Conservation (phyloP, 1,139 yeast species). For the Arxiozyma bovina region DNA sequence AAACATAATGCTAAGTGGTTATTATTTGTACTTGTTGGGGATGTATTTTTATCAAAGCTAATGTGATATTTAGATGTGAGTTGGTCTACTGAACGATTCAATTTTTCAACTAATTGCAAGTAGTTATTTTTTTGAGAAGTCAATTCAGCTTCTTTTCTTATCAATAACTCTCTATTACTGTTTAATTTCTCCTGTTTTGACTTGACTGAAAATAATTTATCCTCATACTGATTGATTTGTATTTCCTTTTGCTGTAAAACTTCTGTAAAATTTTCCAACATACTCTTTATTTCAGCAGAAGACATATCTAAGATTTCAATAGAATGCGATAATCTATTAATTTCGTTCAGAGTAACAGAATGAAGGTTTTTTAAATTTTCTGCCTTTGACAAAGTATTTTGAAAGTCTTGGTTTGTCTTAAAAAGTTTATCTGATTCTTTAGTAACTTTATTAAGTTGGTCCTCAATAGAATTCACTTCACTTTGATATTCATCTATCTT, state of each 20-base stretch:
- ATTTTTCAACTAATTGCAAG: constrained; percentile 1
- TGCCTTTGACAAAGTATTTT: constrained; percentile 54
- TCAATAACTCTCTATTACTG: constrained; percentile 34
- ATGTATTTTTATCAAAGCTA: not conserved
- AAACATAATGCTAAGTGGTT: not conserved
- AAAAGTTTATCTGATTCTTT: constrained; percentile 56
- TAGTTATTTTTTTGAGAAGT: constrained; percentile 1
- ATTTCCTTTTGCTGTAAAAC: constrained; percentile 36
- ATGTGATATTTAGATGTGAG: not conserved
- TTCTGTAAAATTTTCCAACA: constrained; percentile 47
- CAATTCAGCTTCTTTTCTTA: constrained; percentile 47
- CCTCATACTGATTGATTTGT: constrained; percentile 24
- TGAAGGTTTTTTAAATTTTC: constrained; percentile 49
- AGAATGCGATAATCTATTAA: constrained; percentile 39
- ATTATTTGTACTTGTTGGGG: not conserved
- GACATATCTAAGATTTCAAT: constrained; percentile 41
- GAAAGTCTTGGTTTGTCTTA: constrained; percentile 74
- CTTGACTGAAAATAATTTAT: constrained; percentile 16
- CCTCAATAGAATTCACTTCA: constrained; percentile 45
- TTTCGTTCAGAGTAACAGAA: constrained; percentile 40
- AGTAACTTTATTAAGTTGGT: constrained; percentile 45
- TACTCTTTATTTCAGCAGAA: constrained; percentile 42
- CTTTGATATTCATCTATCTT: constrained; percentile 40
- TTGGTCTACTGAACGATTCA: not conserved
- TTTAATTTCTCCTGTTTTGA: constrained; percentile 11